Evolutionary conservation across 2,329 filamentous ascomycete genomes (phyloP), one percentile per base, ranked within the genome.

Genomic region (Pseudocercospora macadamiae): DNA sequence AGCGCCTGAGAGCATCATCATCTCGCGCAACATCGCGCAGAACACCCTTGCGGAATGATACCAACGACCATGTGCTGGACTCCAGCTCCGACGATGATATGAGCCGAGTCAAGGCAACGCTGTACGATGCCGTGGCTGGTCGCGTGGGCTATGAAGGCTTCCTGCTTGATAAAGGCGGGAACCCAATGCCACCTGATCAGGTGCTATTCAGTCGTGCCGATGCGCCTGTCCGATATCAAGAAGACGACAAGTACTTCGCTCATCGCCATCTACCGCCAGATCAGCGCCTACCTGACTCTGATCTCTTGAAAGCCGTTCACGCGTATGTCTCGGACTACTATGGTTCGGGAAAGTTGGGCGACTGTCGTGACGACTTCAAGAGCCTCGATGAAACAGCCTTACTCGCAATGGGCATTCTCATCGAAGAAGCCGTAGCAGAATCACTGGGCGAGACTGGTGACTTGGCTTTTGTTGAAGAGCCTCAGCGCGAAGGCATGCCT

Each of bases 311-410:
- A 71, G 83, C 85, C 0, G 71, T 91, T 3, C 89, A 93, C 74
- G 76, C 76, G 25, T 92, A 93, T 68, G 72, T 85, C 1, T 86
- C 88, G 54, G 82, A 83, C 56, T 89, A 86, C 71, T 92, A 91
- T 74, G 78, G 78, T 36, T 75, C 75, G 18, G 59, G 59, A 10
- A 51, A 44, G 3, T 36, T 56, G 14, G 58, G 57, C 7, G 55
- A 63, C 9, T 59, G 61, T n/a, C 71, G 66, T 16, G 64, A 66
- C 23, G 76, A 80, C 53, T 82, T 79, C 65, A 76, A 81, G 63
- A 89, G 85, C 72, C 85, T 93, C 83, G 89, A 93, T 69, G 90
- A 91, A 76, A 91, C 89, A 12, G 89, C 89, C 3, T 78, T 93
- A 58, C 76, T 93, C 54, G 89, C 89, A 1, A 80, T 93, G 68